Conservation (phyloP, 2,329 filamentous ascomycete genomes). For the Fusarium sp. region DNA sequence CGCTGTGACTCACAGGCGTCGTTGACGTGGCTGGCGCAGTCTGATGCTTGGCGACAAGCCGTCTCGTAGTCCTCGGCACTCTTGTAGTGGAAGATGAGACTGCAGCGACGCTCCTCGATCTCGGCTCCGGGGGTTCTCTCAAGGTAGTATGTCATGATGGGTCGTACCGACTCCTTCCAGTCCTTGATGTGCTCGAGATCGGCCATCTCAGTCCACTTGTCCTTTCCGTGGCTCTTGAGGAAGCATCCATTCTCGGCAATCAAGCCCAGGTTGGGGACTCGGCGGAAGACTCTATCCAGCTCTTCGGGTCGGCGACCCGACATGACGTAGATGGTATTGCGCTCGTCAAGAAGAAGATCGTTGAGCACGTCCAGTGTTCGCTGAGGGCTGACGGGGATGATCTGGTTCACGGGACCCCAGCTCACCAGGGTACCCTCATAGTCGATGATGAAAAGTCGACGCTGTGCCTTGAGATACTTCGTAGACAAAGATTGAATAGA, state of each 20-base stretch:
- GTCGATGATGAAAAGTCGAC: slow-evolving; percentile 88
- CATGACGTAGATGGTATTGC: slow-evolving; percentile 94
- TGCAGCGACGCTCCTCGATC: slow-evolving; percentile 92
- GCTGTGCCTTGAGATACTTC: slow-evolving; percentile 74
- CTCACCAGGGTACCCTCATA: slow-evolving; percentile 94
- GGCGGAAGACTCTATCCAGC: slow-evolving; percentile 85
- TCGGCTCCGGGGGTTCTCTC: slow-evolving; percentile 90
- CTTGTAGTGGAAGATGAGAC: slow-evolving; percentile 90
- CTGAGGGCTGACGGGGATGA: slow-evolving; percentile 86
- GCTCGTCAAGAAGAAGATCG: slow-evolving; percentile 82
- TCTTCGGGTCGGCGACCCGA: slow-evolving; percentile 89
- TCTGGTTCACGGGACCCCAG: slow-evolving; percentile 85
- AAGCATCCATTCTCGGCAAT: slow-evolving; percentile 98
- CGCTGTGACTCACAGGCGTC: slow-evolving; percentile 87
- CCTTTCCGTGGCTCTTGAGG: slow-evolving; percentile 76
- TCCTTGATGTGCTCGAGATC: slow-evolving; percentile 75
- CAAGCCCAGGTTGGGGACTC: slow-evolving; percentile 84
- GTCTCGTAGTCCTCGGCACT: slow-evolving; percentile 81
- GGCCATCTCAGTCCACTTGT: slow-evolving; percentile 82
- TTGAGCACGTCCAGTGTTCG: slow-evolving; percentile 86
- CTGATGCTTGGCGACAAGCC: slow-evolving; percentile 83
- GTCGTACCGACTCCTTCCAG: slow-evolving; percentile 88
- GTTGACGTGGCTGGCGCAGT: slow-evolving; percentile 95
- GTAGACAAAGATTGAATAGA: slow-evolving; percentile 74
- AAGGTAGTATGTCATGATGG: slow-evolving; percentile 88